Percentiles rank a stretch among this genome's conserved stretches.
Evolutionary conservation across 169 alveolate genomes (phyloP).

Genomic region (Plasmodium relictum): DNA sequence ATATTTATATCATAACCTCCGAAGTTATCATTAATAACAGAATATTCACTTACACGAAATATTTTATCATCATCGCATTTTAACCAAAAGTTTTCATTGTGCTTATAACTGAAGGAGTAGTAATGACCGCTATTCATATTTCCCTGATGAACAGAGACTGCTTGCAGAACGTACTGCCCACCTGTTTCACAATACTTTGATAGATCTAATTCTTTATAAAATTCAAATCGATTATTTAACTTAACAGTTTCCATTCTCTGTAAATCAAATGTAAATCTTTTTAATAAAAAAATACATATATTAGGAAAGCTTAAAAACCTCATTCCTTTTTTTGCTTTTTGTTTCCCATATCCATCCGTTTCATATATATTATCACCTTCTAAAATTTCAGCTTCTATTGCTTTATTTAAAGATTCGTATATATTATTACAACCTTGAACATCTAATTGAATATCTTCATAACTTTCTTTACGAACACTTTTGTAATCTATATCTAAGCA

Average conservation of each 20-base stretch:
- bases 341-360: conserved; percentile 95
- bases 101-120: conserved; percentile 91
- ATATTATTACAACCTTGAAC: conserved; percentile 94
- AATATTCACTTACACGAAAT: conserved; percentile 88
- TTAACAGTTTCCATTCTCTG: conserved; percentile 92
- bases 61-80: conserved; percentile 96
- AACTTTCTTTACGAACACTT: conserved; percentile 91
- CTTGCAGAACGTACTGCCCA: conserved; percentile 90
- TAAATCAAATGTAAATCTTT: conserved; percentile 92
- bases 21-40: conserved; percentile 91
- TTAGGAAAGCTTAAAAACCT: conserved; percentile 95
- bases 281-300: conserved; percentile 93
- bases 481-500: conserved; percentile 95
- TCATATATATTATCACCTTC: conserved; percentile 97
- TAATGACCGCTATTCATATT: conserved; percentile 96
- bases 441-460: conserved; percentile 94
- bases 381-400: conserved; percentile 94
- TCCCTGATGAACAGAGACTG: conserved; percentile 97
- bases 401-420: conserved; percentile 93
- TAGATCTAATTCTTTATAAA: conserved; percentile 93
- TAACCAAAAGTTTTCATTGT: conserved; percentile 89
- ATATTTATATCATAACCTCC: conserved; percentile 93
- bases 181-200: conserved; percentile 79
- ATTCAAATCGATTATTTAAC: conserved; percentile 93
- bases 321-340: conserved; percentile 92